Conservation (phyloP, 1,139 yeast species). For the Suhomyces panamericanus region DNA sequence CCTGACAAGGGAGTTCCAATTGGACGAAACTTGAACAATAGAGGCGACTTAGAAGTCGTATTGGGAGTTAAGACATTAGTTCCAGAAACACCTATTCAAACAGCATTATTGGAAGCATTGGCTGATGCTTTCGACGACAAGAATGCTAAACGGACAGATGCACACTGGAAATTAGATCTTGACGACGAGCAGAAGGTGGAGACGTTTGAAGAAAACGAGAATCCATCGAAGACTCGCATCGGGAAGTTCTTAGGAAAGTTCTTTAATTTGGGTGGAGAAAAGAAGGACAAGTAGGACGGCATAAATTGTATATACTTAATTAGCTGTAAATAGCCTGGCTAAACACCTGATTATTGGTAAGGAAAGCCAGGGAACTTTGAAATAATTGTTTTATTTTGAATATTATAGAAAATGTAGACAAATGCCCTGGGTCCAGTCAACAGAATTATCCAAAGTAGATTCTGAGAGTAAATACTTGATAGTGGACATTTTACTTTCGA, state of each 20-base stretch:
- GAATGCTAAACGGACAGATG: constrained; percentile 69
- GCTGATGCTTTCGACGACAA: constrained; percentile 87
- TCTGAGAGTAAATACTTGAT: no score
- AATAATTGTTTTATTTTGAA: no score
- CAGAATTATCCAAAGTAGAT: no score
- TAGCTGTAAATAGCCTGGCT: constrained; percentile 2
- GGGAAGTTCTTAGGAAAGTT: constrained; percentile 65
- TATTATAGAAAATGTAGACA: no score
- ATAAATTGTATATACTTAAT: constrained; percentile 3
- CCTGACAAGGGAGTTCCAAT: constrained; percentile 89
- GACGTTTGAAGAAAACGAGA: constrained; percentile 40
- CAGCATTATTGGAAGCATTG: constrained; percentile 88
- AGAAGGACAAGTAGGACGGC: constrained; percentile 9
- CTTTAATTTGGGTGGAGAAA: constrained; percentile 51
- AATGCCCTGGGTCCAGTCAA: no score
- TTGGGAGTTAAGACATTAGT: constrained; percentile 70
- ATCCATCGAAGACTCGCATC: constrained; percentile 59
- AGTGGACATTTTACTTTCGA: no score
- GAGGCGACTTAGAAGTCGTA: constrained; percentile 82
- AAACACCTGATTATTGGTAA: background rate
- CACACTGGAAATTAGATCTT: constrained; percentile 53
- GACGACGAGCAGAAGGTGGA: constrained; percentile 27
- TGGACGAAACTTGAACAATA: constrained; percentile 51
- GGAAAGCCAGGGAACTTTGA: background rate
- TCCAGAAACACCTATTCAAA: constrained; percentile 84